A percentile compares a stretch with the other conserved stretches of the same genome.
These are phyloP conservation scores for Ehretia macrophylla DNA, from an alignment of 257 asterid species.

Conservation along the genomic window DNA sequence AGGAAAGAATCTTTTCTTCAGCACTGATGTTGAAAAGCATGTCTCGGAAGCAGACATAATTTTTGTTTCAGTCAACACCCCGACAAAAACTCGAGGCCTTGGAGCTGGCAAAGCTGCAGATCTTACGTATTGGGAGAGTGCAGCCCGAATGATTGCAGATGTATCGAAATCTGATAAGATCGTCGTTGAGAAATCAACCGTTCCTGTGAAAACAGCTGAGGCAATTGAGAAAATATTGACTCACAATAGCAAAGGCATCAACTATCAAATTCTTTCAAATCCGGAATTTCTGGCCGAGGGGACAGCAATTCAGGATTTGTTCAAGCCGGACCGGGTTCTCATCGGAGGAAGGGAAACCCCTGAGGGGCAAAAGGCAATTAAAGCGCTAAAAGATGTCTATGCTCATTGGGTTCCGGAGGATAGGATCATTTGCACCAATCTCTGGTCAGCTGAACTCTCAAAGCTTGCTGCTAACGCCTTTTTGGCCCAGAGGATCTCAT, in stretches of 20 bases:
- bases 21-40: slow-evolving; percentile 15
- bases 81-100: slow-evolving; percentile 10
- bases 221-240: slow-evolving; percentile 12
- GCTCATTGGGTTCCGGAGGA: slow-evolving; percentile 23
- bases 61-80: slow-evolving; percentile 10
- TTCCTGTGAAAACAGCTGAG: slow-evolving; percentile 19
- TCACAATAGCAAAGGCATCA: slow-evolving; percentile 5
- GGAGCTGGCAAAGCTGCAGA: slow-evolving; percentile 14
- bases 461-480: slow-evolving; percentile 19
- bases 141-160: slow-evolving; percentile 15
- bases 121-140: slow-evolving; percentile 17
- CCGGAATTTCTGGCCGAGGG: slow-evolving; percentile 21
- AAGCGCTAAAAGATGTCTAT: slow-evolving; percentile 9
- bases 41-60: slow-evolving; percentile 10
- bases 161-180: slow-evolving; percentile 13
- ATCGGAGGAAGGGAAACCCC: slow-evolving; percentile 18
- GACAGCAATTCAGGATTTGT: slow-evolving; percentile 13
- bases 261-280: slow-evolving; percentile 4
- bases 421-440: slow-evolving; percentile 14
- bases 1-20: slow-evolving; percentile 17
- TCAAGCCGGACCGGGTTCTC: slow-evolving; percentile 10
- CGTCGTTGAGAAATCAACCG: slow-evolving; percentile 15
- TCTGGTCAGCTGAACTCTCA: slow-evolving; percentile 17
- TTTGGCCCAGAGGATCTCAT: slow-evolving; percentile 14
- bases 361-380: slow-evolving; percentile 12